Percentiles rank a stretch among this genome's conserved stretches.
Conservation (phyloP, 192 early-diverging fungal species). For the Coemansia sp. region DNA sequence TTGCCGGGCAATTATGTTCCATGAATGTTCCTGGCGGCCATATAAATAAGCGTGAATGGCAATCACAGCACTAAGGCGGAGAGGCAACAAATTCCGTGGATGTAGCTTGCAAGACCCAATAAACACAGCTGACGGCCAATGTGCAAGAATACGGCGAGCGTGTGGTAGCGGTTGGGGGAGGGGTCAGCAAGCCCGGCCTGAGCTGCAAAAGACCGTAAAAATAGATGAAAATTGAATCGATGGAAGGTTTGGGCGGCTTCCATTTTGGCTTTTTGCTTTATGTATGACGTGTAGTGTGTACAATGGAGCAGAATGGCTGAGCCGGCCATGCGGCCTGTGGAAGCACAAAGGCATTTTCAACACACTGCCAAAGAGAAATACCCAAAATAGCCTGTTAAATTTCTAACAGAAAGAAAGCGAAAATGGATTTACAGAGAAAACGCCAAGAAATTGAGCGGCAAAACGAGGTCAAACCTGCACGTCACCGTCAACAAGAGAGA, state of each 20-base stretch:
- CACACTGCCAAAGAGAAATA: background rate
- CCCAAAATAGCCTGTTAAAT: background rate
- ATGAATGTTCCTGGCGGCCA: slow-evolving; percentile 1
- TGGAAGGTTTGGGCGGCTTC: slow-evolving; percentile 8
- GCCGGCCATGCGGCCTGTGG: background rate
- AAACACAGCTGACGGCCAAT: background rate
- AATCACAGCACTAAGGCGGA: background rate
- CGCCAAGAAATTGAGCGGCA: slow-evolving; percentile 17
- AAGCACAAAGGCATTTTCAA: background rate
- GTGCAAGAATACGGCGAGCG: background rate
- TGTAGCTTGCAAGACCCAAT: background rate
- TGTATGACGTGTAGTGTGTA: background rate
- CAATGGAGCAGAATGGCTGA: background rate
- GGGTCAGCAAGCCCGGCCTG: background rate
- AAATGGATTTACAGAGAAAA: slow-evolving; percentile 13
- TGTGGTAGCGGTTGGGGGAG: background rate
- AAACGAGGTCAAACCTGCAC: background rate
- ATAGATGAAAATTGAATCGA: slow-evolving; percentile 6
- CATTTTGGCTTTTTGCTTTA: background rate
- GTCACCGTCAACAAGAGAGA: slow-evolving; percentile 1
- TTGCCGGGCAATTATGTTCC: slow-evolving; percentile 5
- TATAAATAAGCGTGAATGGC: background rate
- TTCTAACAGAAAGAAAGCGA: background rate
- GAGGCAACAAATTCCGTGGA: background rate
- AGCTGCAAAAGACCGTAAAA: background rate